Evolutionary conservation across 306 rosid species (phyloP), one percentile per base, ranked within the genome.

Genomic region (Arachis hypogaea): DNA sequence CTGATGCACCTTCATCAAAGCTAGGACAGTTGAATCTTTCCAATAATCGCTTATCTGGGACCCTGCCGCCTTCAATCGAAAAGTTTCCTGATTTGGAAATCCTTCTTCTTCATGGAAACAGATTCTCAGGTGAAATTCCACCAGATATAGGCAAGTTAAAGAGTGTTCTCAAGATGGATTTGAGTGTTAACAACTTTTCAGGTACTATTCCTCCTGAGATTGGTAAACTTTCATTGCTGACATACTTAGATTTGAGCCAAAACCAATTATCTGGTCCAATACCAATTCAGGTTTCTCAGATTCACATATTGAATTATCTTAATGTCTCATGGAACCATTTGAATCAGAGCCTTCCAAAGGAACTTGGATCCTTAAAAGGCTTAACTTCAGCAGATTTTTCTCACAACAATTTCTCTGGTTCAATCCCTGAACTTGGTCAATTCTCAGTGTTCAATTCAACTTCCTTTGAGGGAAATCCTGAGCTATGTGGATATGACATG

Each of bases 321-420:
- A 94, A 94, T 75, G 78, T 89, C 68, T 94, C 98, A 60, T 83
- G 94, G 89, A 94, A 94, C 88, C 82, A 84, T 77, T 61, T 94
- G 11, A 87, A 76, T 74, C 88, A 83, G 73, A 74, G 81, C 73
- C 87, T 91, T 40, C 98, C 98, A 8, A 82, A 71, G 75, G 93
- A 89, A 65, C 74, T 94, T 42, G 96, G 90, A 8, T 55, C 85
- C 57, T 79, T 91, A 76, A 91, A 88, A 72, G 94, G 97, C 67
- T 77, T 93, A 70, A 91, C 96, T 46, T 85, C 89, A 4, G 97
- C 87, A 29, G 98, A 93, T 82, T 91, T 93, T 71, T 91, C 98
- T 33, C 79, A 87, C 81, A 91, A 93, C 18, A 77, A 88, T 80
- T 85, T 93, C 72, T 91, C 97, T 18, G 98, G 98, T 42, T 59